Percentiles rank a stretch among this genome's conserved stretches.
Evolutionary conservation across 2,329 filamentous ascomycete species (phyloP).

Genomic region (Grosmannia clavigera): DNA sequence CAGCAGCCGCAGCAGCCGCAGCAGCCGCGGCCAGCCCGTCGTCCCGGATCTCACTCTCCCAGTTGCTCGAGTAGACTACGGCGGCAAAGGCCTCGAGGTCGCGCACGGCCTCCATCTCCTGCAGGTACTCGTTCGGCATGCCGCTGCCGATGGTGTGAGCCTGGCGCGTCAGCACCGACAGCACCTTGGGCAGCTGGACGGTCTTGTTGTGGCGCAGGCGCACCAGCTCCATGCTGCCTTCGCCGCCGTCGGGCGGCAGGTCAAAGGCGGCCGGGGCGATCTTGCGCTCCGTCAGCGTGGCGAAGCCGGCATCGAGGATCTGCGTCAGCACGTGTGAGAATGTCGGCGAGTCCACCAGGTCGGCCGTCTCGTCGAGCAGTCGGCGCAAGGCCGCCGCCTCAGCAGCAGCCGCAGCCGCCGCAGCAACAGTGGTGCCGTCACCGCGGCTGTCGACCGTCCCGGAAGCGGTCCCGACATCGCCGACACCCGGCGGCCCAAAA

Average conservation of each 20-base stretch:
- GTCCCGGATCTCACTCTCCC: slow-evolving; percentile 50
- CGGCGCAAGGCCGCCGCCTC: slow-evolving; percentile 54
- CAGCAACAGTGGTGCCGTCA: slow-evolving; percentile 3
- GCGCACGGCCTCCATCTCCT: slow-evolving; percentile 62
- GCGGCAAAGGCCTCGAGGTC: slow-evolving; percentile 77
- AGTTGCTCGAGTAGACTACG: slow-evolving; percentile 80
- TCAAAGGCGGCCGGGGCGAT: slow-evolving; percentile 72
- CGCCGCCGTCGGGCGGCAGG: slow-evolving; percentile 23
- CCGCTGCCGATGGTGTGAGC: slow-evolving; percentile 80
- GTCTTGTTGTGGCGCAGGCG: slow-evolving; percentile 46
- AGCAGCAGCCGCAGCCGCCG: slow-evolving; percentile 23
- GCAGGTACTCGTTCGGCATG: slow-evolving; percentile 56
- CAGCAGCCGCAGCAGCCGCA: slow-evolving; percentile 13
- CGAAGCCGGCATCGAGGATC: slow-evolving; percentile 79
- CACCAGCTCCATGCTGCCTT: slow-evolving; percentile 30
- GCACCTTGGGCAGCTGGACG: slow-evolving; percentile 66
- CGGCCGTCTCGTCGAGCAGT: slow-evolving; percentile 88
- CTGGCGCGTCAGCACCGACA: slow-evolving; percentile 83
- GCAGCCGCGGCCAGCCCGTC: slow-evolving; percentile 29
- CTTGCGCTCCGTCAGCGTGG: slow-evolving; percentile 69
- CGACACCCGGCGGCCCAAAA: background rate
- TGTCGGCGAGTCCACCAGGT: slow-evolving; percentile 85
- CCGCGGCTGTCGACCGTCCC: background rate
- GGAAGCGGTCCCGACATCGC: background rate
- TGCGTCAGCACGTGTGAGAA: slow-evolving; percentile 79